These are phyloP conservation scores for Penicillium polonicum DNA, from an alignment of 2,329 filamentous ascomycete species.

Conservation along the genomic window DNA sequence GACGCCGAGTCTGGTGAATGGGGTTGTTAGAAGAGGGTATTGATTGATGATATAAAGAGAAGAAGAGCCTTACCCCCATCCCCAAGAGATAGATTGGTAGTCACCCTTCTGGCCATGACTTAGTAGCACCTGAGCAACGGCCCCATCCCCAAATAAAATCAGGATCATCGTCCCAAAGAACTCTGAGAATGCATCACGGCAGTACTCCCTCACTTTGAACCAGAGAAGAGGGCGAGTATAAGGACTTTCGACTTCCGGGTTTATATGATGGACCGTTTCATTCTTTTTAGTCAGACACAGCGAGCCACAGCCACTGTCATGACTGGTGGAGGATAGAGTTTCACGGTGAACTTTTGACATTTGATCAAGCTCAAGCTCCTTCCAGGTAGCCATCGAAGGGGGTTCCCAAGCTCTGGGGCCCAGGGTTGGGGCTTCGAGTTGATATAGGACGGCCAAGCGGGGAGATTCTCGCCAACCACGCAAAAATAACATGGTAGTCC, in stretches of 20 bases:
- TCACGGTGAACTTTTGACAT: constrained; percentile 21
- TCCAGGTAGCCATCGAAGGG: constrained; percentile 13
- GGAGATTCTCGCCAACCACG: neutral
- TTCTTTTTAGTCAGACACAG: constrained; percentile 20
- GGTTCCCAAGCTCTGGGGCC: neutral
- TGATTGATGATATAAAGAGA: neutral
- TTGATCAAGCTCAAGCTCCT: constrained; percentile 4
- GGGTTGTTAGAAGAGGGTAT: neutral
- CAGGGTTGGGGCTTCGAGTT: constrained; percentile 3
- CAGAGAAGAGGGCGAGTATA: constrained; percentile 44
- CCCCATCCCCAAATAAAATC: constrained; percentile 69
- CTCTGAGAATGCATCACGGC: constrained; percentile 63
- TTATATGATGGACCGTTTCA: constrained; percentile 17
- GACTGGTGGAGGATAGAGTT: constrained; percentile 10
- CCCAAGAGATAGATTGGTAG: constrained; percentile 55
- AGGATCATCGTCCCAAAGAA: constrained; percentile 68
- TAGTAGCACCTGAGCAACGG: constrained; percentile 67
- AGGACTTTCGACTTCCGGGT: constrained; percentile 7
- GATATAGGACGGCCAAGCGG: constrained; percentile 5
- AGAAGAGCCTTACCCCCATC: constrained; percentile 44
- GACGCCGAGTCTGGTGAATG: constrained; percentile 55
- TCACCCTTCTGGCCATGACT: constrained; percentile 48
- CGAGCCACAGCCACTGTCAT: constrained; percentile 21
- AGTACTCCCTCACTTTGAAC: constrained; percentile 52
- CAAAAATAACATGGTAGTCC: neutral